These are phyloP conservation scores for Bipolaris bicolor DNA, from an alignment of 2,329 filamentous ascomycete genomes.

Conservation along the genomic window DNA sequence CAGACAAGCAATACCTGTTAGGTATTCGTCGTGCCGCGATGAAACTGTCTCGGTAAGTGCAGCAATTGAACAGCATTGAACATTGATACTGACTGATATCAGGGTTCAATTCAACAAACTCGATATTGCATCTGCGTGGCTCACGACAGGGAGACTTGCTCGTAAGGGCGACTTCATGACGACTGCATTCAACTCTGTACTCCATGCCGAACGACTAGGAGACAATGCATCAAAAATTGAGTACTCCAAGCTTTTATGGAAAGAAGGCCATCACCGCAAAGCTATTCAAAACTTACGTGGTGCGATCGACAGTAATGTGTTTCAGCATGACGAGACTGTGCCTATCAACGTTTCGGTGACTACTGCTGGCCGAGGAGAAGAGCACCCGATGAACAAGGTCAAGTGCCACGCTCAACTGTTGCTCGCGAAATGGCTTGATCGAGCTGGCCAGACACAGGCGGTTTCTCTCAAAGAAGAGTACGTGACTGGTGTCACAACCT, in stretches of 20 bases:
- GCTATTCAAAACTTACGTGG: conserved; percentile 90
- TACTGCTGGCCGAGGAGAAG: conserved; percentile 47
- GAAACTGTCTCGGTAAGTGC: conserved; percentile 71
- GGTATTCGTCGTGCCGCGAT: conserved; percentile 86
- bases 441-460: conserved; percentile 89
- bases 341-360: conserved; percentile 46
- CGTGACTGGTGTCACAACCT: conserved; percentile 75
- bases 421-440: conserved; percentile 95
- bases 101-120: conserved; percentile 66
- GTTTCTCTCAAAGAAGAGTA: conserved; percentile 75
- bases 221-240: conserved; percentile 91
- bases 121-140: conserved; percentile 83
- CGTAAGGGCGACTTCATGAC: conserved; percentile 83
- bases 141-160: conserved; percentile 82
- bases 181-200: conserved; percentile 90
- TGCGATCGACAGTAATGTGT: conserved; percentile 82
- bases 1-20: conserved; percentile 92
- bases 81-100: conserved; percentile 22
- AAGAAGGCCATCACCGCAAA: conserved; percentile 89
- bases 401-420: conserved; percentile 83
- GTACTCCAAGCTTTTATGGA: conserved; percentile 91
- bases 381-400: conserved; percentile 60
- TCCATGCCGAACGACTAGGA: conserved; percentile 83
- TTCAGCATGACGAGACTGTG: conserved; percentile 59
- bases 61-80: neutral